phyloP scores from a whole-genome alignment of 78 protist genomes.

The Speleostelium caveatum region DNA sequence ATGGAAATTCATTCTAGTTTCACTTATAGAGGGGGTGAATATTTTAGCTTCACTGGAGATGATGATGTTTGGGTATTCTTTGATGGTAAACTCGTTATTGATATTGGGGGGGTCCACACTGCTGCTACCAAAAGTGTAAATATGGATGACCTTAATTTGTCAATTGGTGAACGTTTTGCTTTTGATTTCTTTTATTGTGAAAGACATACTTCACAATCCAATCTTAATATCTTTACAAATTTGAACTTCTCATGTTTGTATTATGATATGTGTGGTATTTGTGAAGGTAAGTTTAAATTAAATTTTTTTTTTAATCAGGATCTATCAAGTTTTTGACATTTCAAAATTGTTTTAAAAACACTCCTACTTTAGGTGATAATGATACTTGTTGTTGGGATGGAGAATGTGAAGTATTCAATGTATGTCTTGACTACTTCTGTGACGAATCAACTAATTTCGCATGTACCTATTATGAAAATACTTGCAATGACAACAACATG shows the following conservation, averaged over 20 bases:
- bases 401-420: background rate
- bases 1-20: constrained; percentile 19
- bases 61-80: constrained; percentile 58
- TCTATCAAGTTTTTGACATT: background rate
- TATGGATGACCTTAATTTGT: background rate
- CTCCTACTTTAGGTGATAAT: background rate
- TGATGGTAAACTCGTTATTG: constrained; percentile 46
- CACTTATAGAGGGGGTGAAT: background rate
- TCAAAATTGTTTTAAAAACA: background rate
- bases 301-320: background rate
- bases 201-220: constrained; percentile 15
- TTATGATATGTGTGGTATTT: constrained; percentile 1
- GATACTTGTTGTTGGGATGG: constrained; percentile 4
- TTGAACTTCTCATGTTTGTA: background rate
- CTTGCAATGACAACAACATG: background rate
- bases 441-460: background rate
- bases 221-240: constrained; percentile 9
- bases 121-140: constrained; percentile 1
- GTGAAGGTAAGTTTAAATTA: background rate
- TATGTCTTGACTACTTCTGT: background rate
- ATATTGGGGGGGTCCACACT: constrained; percentile 73
- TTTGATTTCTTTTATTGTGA: constrained; percentile 29
- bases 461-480: background rate
- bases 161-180: constrained; percentile 9
- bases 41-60: constrained; percentile 63